Base-by-base conservation (phyloP, 768 basidiomycete species). In the Amanita thiersii region DNA sequence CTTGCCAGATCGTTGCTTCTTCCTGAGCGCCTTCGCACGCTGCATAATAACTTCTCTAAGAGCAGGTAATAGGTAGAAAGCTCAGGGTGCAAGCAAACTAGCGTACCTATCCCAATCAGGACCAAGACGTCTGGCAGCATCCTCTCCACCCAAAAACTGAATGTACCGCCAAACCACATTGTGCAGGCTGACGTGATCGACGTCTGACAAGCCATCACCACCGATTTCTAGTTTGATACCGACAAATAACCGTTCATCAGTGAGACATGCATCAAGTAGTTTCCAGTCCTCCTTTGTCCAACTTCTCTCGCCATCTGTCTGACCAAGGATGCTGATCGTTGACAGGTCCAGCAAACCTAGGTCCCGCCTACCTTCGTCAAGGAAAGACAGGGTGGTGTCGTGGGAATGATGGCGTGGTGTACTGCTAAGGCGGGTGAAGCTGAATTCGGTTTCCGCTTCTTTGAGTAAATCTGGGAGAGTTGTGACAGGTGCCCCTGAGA, bases 281-380 rank as follows among this genome's bases (percentile, higher is more conserved):
- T 83, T 88, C 88, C 88, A 92, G 39, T 89, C 83, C 15, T 74
- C 73, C 52, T 81, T 82, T 3, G 69, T 66, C 88, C 88, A 92
- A 29, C 59, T 62, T 12, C 57, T 53, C 37, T 56, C 47, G 15
- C 30, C 43, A 7, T 19, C 24, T 26, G 40, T 51, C 3, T 49
- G 50, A 5, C 30, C 25, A 14, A 38, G 44, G 19, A 31, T 28
- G 23, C 17, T 18, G 11, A 43, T 8, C 12, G 25, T 28, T 19
- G 25, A 37, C 3, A 4, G 1, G 29, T 37, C 26, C 4, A 37
- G 29, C 15, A 23, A 7, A 20, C 25, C 32, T 11, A 35, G 35
- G n/a, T 31, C 18, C 17, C 4, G 19, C 8, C 20, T 34, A n/a
- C n/a, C n/a, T n/a, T n/a, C n/a, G n/a, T n/a, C n/a, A n/a, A n/a